Conservation (phyloP, 2,329 filamentous ascomycete species). For the Chalaropsis ovoidea region DNA sequence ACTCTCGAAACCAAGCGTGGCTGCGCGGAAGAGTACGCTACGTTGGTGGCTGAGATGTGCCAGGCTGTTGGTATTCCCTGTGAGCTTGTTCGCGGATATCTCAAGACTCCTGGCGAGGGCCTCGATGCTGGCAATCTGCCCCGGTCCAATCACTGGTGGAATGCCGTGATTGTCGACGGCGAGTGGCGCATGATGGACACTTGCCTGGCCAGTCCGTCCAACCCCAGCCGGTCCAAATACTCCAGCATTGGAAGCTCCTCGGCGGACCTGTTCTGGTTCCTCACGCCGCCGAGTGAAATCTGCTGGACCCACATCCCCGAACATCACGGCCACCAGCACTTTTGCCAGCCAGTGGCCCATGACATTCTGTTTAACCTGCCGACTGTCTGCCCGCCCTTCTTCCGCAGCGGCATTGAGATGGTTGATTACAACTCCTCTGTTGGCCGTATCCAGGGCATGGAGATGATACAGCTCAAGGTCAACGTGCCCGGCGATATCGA, state of each 20-base stretch:
- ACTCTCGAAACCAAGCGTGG: slow-evolving; percentile 77
- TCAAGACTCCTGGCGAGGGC: slow-evolving; percentile 80
- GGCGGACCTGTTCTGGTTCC: slow-evolving; percentile 87
- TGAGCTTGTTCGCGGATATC: slow-evolving; percentile 77
- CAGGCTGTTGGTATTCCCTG: slow-evolving; percentile 75
- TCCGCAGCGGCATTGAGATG: slow-evolving; percentile 70
- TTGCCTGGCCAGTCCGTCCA: slow-evolving; percentile 80
- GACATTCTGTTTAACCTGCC: slow-evolving; percentile 81
- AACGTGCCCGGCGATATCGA: slow-evolving; percentile 84
- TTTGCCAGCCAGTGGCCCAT: slow-evolving; percentile 77
- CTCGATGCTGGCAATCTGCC: slow-evolving; percentile 71
- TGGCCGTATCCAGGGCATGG: slow-evolving; percentile 76
- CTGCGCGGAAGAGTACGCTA: slow-evolving; percentile 80
- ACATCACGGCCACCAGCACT: slow-evolving; percentile 78
- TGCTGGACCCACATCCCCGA: slow-evolving; percentile 95
- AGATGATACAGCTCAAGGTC: slow-evolving; percentile 84
- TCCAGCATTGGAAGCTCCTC: slow-evolving; percentile 58
- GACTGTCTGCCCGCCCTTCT: slow-evolving; percentile 76
- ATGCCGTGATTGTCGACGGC: slow-evolving; percentile 80
- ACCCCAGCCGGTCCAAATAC: slow-evolving; percentile 68
- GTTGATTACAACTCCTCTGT: slow-evolving; percentile 84
- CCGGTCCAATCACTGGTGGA: slow-evolving; percentile 97
- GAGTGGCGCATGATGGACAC: slow-evolving; percentile 97
- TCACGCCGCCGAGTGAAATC: slow-evolving; percentile 75
- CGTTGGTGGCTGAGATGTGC: slow-evolving; percentile 89